phyloP scores from a whole-genome alignment of 2,329 filamentous ascomycete genomes.

The Peltaster fructicola region DNA sequence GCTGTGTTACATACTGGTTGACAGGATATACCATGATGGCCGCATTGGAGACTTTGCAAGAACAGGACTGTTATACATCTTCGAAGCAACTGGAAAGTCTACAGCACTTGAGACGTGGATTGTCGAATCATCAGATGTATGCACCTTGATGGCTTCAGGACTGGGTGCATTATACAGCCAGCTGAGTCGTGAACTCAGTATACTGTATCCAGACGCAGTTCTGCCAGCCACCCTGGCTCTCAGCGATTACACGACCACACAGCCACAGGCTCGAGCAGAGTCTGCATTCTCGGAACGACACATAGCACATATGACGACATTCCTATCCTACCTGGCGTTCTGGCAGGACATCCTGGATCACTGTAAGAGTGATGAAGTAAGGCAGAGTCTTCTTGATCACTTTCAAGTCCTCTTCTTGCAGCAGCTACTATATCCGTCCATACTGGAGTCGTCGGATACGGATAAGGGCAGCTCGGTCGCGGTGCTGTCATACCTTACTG shows the following conservation, averaged over 20 bases:
- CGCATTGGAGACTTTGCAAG: conserved; percentile 89
- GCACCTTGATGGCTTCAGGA: conserved; percentile 92
- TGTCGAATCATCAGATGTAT: conserved; percentile 87
- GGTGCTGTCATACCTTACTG: conserved; percentile 79
- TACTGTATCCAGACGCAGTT: conserved; percentile 55
- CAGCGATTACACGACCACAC: conserved; percentile 69
- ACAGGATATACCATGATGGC: conserved; percentile 92
- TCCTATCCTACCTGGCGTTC: conserved; percentile 85
- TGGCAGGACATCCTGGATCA: conserved; percentile 98
- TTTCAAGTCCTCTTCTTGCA: conserved; percentile 94
- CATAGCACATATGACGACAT: conserved; percentile 75
- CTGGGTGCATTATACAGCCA: conserved; percentile 63
- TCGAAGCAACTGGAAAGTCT: conserved; percentile 77
- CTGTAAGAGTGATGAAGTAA: conserved; percentile 80
- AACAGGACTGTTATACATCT: conserved; percentile 86
- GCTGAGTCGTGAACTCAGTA: conserved; percentile 58
- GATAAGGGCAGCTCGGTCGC: conserved; percentile 94
- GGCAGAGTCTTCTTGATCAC: conserved; percentile 83
- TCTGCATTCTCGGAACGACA: conserved; percentile 59
- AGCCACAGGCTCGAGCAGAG: conserved; percentile 52
- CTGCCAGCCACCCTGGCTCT: conserved; percentile 71
- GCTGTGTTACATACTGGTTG: conserved; percentile 84
- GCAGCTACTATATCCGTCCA: conserved; percentile 86
- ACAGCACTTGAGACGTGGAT: conserved; percentile 83
- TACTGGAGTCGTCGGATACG: conserved; percentile 90